Base-by-base conservation (phyloP, 148 eudicot genomes). In the Rhododendron henanense region DNA sequence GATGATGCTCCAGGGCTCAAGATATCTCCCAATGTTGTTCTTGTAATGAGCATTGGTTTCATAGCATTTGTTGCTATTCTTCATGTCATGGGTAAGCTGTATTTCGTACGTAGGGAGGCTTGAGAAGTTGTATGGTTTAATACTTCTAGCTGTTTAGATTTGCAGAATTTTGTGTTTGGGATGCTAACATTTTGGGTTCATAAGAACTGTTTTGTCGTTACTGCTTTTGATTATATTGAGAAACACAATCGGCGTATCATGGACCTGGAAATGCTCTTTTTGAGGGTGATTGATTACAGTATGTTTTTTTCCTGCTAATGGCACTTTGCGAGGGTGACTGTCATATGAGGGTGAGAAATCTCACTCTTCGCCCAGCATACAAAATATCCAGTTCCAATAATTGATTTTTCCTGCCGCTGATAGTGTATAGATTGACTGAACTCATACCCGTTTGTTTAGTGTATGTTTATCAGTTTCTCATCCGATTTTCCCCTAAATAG, bases 1-100 rank as follows among this genome's bases (percentile, higher is more conserved):
- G 99, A 97, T 85, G 99, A 97, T 87, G 96, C 99, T 23, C 99
- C 98, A 0, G 99, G 98, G 31, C 92, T 97, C 71, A 97, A 95
- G 91, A 97, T 97, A 39, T 95, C 98, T 44, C 99, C 99, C 13
- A 95, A 94, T 85, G 99, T 97, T 61, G 99, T 97, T 73, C 95
- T 97, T 78, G 84, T 92, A 3, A 93, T 94, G 96, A 94, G 96
- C 89, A 93, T 93, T 61, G 94, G 94, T 83, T 92, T 92, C 89
- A 91, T 92, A 33, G 92, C 92, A 47, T 93, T 93, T 78, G 95
- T 93, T 67, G 93, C 93, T 2, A 47, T 90, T 53, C 93, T 93
- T 53, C 95, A 93, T 88, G 95, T 92, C 87, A 83, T 92, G 92
- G 95, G 95, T 35, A 93, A 93, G 91, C 93, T 93, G 63, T 93